Evolutionary conservation across 225 moss, liverwort and hornwort genomes (phyloP).

Genomic region (Polytrichum formosum): DNA sequence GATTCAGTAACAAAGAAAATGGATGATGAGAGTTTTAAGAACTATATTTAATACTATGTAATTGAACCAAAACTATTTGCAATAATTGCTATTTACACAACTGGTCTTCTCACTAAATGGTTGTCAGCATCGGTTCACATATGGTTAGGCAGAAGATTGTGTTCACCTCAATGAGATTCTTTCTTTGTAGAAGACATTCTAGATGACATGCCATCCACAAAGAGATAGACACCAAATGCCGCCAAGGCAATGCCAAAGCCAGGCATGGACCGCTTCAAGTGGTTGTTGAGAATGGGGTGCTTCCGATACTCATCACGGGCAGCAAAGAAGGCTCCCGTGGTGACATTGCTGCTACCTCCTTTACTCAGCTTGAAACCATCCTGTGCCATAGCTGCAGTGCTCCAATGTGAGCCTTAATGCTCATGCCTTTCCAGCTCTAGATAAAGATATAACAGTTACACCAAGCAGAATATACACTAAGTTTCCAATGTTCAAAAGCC

Average conservation of each 20-base stretch:
- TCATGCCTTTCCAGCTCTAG: too few species aligned
- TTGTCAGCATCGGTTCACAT: background rate
- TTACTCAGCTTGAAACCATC: conserved; percentile 54
- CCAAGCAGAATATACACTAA: too few species aligned
- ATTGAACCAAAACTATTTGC: too few species aligned
- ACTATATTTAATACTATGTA: too few species aligned
- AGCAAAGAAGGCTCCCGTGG: conserved; percentile 78
- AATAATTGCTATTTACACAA: too few species aligned
- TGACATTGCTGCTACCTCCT: conserved; percentile 29
- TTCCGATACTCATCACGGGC: conserved; percentile 91
- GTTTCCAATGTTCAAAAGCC: too few species aligned
- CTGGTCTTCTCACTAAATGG: too few species aligned
- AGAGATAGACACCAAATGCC: conserved; percentile 72
- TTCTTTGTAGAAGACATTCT: conserved; percentile 64
- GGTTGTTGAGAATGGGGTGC: conserved; percentile 81
- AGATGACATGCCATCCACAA: conserved; percentile 82
- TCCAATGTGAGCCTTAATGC: background rate
- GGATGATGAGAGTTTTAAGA: too few species aligned
- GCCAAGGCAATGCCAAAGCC: conserved; percentile 88
- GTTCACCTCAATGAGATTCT: conserved; percentile 51
- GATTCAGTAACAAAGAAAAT: too few species aligned
- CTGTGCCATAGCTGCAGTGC: conserved; percentile 42
- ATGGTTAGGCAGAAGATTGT: background rate
- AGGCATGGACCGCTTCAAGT: conserved; percentile 73
- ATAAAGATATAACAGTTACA: too few species aligned